Conservation (phyloP, 2,329 filamentous ascomycete species). For the Verticillium albo-atrum region DNA sequence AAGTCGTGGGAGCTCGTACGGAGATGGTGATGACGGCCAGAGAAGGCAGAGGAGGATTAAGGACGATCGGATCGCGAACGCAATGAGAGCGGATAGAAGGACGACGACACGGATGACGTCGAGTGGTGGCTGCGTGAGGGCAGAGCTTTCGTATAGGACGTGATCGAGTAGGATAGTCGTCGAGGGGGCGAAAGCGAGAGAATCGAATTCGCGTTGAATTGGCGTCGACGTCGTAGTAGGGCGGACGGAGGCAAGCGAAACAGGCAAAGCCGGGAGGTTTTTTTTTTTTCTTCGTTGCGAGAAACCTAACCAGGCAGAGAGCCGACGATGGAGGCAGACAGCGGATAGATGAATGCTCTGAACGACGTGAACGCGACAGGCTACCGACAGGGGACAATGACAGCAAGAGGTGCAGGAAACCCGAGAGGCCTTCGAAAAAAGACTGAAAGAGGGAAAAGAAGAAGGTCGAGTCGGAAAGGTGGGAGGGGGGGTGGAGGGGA, state of each 20-base stretch:
- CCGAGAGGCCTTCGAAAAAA: slow-evolving; percentile 2
- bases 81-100: background rate
- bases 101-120: background rate
- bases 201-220: background rate
- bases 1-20: slow-evolving; percentile 18
- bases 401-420: slow-evolving; percentile 1
- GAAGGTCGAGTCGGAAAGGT: background rate
- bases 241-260: background rate
- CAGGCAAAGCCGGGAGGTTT: background rate
- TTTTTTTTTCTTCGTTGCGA: slow-evolving; percentile 6
- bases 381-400: background rate
- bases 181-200: background rate
- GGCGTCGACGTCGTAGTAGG: background rate
- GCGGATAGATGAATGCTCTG: background rate
- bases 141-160: background rate
- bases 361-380: background rate
- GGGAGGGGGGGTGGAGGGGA: slow-evolving; percentile 27
- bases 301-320: slow-evolving; percentile 6
- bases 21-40: slow-evolving; percentile 11
- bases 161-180: background rate
- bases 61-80: slow-evolving; percentile 1
- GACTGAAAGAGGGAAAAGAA: slow-evolving; percentile 4
- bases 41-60: slow-evolving; percentile 4
- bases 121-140: background rate
- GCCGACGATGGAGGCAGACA: slow-evolving; percentile 11